Conservation (phyloP, 495 filamentous ascomycete genomes). For the Trichocladium uniseriatum region DNA sequence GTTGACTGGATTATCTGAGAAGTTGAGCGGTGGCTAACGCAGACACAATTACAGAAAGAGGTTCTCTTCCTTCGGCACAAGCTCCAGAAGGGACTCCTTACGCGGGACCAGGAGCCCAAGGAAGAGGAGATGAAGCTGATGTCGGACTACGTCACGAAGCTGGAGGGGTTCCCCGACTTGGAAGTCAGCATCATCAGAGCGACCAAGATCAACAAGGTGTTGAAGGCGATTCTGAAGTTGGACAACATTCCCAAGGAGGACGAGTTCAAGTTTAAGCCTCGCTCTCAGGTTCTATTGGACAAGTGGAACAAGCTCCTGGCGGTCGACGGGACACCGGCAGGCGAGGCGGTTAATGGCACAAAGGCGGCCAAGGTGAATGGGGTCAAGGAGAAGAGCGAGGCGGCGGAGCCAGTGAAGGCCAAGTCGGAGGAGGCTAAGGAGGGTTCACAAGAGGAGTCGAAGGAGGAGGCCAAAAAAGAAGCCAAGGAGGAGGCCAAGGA, state of each 20-base stretch:
- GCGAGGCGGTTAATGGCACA: slow-evolving; percentile 12
- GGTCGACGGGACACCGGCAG: slow-evolving; percentile 30
- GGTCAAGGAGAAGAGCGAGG: slow-evolving; percentile 31
- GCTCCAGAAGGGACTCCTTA: slow-evolving; percentile 84
- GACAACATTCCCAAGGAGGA: slow-evolving; percentile 72
- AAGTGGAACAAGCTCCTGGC: slow-evolving; percentile 78
- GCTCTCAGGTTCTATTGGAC: slow-evolving; percentile 61
- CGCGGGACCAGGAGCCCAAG: slow-evolving; percentile 67
- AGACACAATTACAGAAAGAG: slow-evolving; percentile 40
- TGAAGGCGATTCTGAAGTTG: slow-evolving; percentile 82
- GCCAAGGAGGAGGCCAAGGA: slow-evolving; percentile 10
- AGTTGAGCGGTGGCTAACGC: slow-evolving; percentile 8
- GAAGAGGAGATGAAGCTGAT: slow-evolving; percentile 82
- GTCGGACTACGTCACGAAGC: slow-evolving; percentile 67
- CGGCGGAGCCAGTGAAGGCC: slow-evolving; percentile 39
- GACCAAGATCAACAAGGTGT: slow-evolving; percentile 92
- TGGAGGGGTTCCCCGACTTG: slow-evolving; percentile 69
- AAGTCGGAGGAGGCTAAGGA: slow-evolving; percentile 39
- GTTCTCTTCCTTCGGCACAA: slow-evolving; percentile 82
- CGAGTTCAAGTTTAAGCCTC: slow-evolving; percentile 72
- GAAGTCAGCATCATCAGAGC: slow-evolving; percentile 74
- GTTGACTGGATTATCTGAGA: slow-evolving; percentile 6
- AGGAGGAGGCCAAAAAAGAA: slow-evolving; percentile 22
- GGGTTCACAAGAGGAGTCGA: slow-evolving; percentile 21
- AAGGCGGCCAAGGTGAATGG: slow-evolving; percentile 29